Evolutionary conservation across 2,329 filamentous ascomycete genomes (phyloP), one percentile per base, ranked within the genome.

Genomic region (Aspergillus melleus): DNA sequence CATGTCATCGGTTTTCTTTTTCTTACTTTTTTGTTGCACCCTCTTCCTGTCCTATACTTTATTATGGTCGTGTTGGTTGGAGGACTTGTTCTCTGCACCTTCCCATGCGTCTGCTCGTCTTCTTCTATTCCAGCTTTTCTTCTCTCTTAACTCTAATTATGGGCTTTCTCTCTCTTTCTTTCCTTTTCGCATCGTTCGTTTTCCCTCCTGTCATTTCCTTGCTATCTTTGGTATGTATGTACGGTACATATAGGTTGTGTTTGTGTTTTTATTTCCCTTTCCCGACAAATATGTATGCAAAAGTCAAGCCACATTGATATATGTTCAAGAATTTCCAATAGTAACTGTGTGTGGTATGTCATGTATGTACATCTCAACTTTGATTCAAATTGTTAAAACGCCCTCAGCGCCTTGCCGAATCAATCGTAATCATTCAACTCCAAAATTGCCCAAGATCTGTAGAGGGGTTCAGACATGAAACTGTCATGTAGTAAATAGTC

Each of bases 211-310:
- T n/a, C 12, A 5, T 53, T 49, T 22, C 24, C 46, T 47, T 58
- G 51, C 61, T 51, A 55, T 61, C 52, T 57, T 26, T 32, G 39
- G 51, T 20, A 49, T 60, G 51, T 20, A 49, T 60, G 56, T 63
- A 63, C 56, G 56, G 59, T 63, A 61, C 61, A 63, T 63, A 63
- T 55, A 61, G 55, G 52, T 51, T 42, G 46, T 57, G 32, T 14
- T 54, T 9, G 8, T 9, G n/a, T 29, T 29, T 29, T 29, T 29
- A 29, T 29, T 29, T 9, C 26, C 3, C 26, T 29, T 29, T 49
- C 24, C 47, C 30, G 16, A 52, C 54, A 58, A 44, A 36, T 49
- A 55, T 55, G 50, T 58, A 61, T 42, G 51, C 46, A 54, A 58
- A 52, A 51, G 12, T 42, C 36, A 42, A 29, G 26, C 2, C 26